Percentiles rank a stretch among this genome's conserved stretches.
Evolutionary conservation across 331 rosid species (phyloP).

Genomic region (Pyrus hybrid): DNA sequence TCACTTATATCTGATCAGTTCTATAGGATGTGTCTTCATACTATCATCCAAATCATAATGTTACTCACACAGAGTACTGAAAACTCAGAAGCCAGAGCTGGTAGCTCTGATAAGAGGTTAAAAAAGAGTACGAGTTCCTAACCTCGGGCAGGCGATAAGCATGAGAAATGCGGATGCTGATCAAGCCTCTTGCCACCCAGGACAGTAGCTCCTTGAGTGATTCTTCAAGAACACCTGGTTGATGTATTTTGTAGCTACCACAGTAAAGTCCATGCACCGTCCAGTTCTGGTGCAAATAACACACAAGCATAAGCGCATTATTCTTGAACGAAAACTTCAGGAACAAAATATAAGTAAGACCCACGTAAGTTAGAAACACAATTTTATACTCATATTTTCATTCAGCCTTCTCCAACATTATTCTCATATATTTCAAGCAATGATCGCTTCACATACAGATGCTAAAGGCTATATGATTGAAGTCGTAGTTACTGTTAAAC

Average conservation of each 20-base stretch:
- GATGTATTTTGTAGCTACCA: conserved; percentile 84
- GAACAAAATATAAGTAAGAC: background rate
- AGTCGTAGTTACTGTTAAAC: background rate
- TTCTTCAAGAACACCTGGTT: conserved; percentile 68
- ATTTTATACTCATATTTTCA: background rate
- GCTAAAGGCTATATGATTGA: background rate
- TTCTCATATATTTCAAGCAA: background rate
- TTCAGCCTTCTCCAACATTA: background rate
- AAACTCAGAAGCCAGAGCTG: background rate
- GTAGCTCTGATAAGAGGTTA: background rate
- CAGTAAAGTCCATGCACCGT: conserved; percentile 95
- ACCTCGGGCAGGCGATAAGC: conserved; percentile 68
- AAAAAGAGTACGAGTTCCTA: conserved; percentile 15
- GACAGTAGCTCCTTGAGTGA: conserved; percentile 71
- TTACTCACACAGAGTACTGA: no score
- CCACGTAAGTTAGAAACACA: background rate
- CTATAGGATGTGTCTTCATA: background rate
- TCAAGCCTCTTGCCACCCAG: conserved; percentile 70
- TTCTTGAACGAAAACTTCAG: background rate
- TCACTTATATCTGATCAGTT: background rate
- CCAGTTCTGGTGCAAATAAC: conserved; percentile 70
- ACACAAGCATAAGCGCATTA: background rate
- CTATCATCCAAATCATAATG: background rate
- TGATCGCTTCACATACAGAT: background rate
- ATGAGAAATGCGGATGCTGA: conserved; percentile 72